phyloP scores from a whole-genome alignment of 495 filamentous ascomycete genomes.

The Chaetomium fimeti region DNA sequence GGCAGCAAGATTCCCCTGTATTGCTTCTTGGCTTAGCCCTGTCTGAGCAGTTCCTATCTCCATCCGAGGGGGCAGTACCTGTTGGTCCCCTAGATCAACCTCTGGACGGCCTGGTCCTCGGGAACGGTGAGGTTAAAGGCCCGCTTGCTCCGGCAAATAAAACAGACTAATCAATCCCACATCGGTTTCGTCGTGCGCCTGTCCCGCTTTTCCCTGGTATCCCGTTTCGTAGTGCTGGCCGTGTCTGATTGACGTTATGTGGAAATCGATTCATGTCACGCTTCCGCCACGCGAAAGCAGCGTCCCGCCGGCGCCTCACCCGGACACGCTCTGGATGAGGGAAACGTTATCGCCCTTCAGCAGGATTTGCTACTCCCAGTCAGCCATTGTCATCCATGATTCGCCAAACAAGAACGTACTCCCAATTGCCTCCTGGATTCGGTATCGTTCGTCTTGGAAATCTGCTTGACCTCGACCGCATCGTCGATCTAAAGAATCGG shows the following conservation, averaged over 20 bases:
- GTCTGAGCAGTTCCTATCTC: constrained; percentile 75
- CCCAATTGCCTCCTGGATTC: constrained; percentile 79
- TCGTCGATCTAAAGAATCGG: constrained; percentile 58
- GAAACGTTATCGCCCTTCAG: constrained; percentile 98
- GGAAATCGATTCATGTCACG: constrained; percentile 8
- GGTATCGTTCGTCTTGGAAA: constrained; percentile 70
- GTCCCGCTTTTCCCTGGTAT: constrained; percentile 25
- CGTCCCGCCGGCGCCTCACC: constrained; percentile 27
- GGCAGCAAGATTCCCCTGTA: constrained; percentile 46
- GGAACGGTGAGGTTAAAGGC: constrained; percentile 46
- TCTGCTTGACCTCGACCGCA: constrained; percentile 84
- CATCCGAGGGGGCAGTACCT: constrained; percentile 41
- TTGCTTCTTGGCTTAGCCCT: constrained; percentile 81
- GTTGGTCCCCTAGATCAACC: constrained; percentile 47
- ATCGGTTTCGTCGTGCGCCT: constrained; percentile 22
- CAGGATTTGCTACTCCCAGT: constrained; percentile 75
- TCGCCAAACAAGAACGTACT: constrained; percentile 28
- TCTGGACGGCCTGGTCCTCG: constrained; percentile 48
- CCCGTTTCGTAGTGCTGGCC: constrained; percentile 21
- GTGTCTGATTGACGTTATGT: constrained; percentile 2
- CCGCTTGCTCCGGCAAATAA: constrained; percentile 22
- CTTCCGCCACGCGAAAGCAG: constrained; percentile 7
- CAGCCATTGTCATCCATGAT: constrained; percentile 20
- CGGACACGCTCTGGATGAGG: constrained; percentile 77
- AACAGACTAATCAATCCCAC: constrained; percentile 21